Conservation (phyloP, 495 filamentous ascomycete genomes). For the Annulohypoxylon nitens region DNA sequence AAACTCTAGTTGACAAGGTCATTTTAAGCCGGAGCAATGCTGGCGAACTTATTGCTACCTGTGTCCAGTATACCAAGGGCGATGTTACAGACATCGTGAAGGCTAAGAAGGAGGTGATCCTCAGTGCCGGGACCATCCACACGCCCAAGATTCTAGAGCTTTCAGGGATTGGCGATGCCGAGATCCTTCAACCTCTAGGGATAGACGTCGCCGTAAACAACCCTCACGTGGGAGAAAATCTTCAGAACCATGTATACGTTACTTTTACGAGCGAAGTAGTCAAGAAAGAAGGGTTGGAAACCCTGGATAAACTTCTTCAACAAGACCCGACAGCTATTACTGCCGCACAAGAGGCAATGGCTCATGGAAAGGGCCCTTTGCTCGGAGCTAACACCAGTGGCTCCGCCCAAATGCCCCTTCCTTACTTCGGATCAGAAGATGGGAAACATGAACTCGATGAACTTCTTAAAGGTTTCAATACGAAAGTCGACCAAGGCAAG, state of each 20-base stretch:
- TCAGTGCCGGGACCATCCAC: slow-evolving; percentile 65
- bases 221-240: slow-evolving; percentile 64
- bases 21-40: too few relatives aligned
- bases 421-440: too few relatives aligned
- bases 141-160: slow-evolving; percentile 68
- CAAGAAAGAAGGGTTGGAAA: slow-evolving; percentile 52
- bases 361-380: slow-evolving; percentile 40
- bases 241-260: slow-evolving; percentile 50
- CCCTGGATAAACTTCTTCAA: background rate
- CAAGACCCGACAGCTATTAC: slow-evolving; percentile 5
- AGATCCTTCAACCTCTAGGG: slow-evolving; percentile 58
- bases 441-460: background rate
- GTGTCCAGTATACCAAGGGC: too few relatives aligned
- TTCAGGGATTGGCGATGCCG: slow-evolving; percentile 66
- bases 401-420: slow-evolving; percentile 76
- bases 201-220: slow-evolving; percentile 62
- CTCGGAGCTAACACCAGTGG: slow-evolving; percentile 73
- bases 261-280: slow-evolving; percentile 15
- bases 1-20: slow-evolving; percentile 56
- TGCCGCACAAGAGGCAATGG: background rate
- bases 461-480: background rate
- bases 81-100: slow-evolving; percentile 19
- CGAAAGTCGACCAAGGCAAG: too few relatives aligned
- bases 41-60: too few relatives aligned
- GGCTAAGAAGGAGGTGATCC: slow-evolving; percentile 65